Evolutionary conservation across 208 protist species (phyloP), one percentile per base, ranked within the genome.

Genomic region (Paratrypanosoma confusum): DNA sequence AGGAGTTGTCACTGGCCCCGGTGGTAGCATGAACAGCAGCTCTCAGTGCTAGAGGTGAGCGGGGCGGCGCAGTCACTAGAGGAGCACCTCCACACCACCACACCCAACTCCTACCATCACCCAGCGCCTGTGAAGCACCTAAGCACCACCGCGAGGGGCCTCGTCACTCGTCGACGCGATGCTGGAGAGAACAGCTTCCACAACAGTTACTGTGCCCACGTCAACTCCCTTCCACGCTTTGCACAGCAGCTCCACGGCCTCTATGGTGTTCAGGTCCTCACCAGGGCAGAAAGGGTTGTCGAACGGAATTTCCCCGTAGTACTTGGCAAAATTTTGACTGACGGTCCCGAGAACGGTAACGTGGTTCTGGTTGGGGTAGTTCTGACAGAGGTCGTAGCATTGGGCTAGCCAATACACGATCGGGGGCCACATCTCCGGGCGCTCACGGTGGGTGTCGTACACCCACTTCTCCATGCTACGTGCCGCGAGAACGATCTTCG

Each of bases 211-310:
- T n/a, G n/a, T n/a, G n/a, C n/a, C n/a, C n/a, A n/a, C n/a, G n/a
- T n/a, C n/a, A n/a, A n/a, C n/a, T 22, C 57, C 49, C 24, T 58
- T 65, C 57, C 51, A 69, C 26, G 64, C 58, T 50, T 53, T 51
- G 37, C 71, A 84, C 22, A 79, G 42, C 54, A 53, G 67, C 40
- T 45, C 32, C 35, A 65, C 83, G 24, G 49, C 67, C 22, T 58
- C 51, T 28, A 86, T 81, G 18, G 77, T 85, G 56, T 92, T 92
- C 39, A 89, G 46, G 43, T 92, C 79, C 48, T 92, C 79, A 23
- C 79, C 83, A n/a, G 57, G 41, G 33, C 78, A 92, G 48, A 82
- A 92, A 5, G 83, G 83, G 50, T 89, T 92, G 26, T 67, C 43
- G 39, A 92, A 65, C 10, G 83, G 74, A 45, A 69, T 69, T 28